Conservation (phyloP, 306 rosid genomes). For the Dryas alaskensis region DNA sequence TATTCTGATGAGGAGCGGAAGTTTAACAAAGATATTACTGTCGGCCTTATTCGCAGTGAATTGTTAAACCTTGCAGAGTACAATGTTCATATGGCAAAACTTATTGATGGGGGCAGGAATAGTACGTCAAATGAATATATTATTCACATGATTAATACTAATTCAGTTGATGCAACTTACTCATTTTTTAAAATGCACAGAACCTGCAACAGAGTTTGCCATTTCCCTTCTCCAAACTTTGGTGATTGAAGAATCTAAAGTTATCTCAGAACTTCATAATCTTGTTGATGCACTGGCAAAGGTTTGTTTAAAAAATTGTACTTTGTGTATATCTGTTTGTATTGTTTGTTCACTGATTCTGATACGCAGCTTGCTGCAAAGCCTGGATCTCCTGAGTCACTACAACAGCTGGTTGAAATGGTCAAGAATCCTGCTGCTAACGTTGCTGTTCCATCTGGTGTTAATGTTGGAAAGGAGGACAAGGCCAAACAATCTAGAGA, state of each 20-base stretch:
- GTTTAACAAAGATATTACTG: constrained; percentile 81
- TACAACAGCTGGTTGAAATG: constrained; percentile 79
- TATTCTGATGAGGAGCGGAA: constrained; percentile 97
- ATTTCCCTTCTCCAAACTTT: constrained; percentile 77
- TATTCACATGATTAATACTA: constrained; percentile 1
- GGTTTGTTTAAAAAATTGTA: constrained; percentile 43
- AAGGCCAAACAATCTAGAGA: constrained; percentile 71
- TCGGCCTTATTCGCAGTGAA: constrained; percentile 85
- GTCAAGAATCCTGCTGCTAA: constrained; percentile 70
- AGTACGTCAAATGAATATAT: constrained; percentile 51
- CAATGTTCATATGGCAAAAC: constrained; percentile 97
- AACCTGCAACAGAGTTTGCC: constrained; percentile 83
- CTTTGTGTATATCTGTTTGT: neutral
- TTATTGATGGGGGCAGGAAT: constrained; percentile 94
- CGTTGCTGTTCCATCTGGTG: constrained; percentile 44
- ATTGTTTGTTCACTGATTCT: constrained; percentile 25
- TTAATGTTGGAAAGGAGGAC: constrained; percentile 79
- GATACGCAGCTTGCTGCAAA: constrained; percentile 70
- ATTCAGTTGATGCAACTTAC: constrained; percentile 25
- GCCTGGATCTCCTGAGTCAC: constrained; percentile 88
- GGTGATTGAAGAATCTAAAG: constrained; percentile 69
- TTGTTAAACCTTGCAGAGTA: constrained; percentile 90
- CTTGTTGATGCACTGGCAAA: constrained; percentile 88
- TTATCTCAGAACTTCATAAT: constrained; percentile 94
- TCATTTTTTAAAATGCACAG: constrained; percentile 50